Evolutionary conservation across 805 yeast species (phyloP), one percentile per base, ranked within the genome.

Genomic region (Cyberlindnera meyerae): DNA sequence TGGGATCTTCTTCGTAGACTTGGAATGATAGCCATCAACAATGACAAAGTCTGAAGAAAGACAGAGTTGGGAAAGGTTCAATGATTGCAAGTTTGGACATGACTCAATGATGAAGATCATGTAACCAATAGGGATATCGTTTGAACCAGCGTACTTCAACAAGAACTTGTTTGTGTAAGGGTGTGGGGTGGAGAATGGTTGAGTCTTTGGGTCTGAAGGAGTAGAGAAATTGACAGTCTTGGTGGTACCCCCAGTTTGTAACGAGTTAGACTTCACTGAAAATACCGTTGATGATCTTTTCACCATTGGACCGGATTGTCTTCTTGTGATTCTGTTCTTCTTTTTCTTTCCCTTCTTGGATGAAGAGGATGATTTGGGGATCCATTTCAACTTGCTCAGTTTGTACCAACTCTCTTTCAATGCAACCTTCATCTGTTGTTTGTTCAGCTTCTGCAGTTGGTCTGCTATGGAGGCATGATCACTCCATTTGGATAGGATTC

Each of bases 61-160:
- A 1, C 82, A 71, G 7, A 86, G 48, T 32, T 71, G 70, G 5
- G 77, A 77, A n/a, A 87, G 56, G 48, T 87, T 69, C 17, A 87
- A 47, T 4, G 60, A 48, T 12, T 54, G 59, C 25, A 87, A 48
- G 46, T 82, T 79, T 11, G 76, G 76, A 52, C 96, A 88, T 24
- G 74, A 61, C n/a, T 70, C 70, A 26, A 87, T 52, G 25, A 86
- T 51, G 54, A 84, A 94, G 11, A 87, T 52, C 8, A 88, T 51
- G 44, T 77, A 75, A 0, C 96, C 96, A 20, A 81, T 61, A 1
- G 96, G 96, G 6, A 87, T 54, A 55, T 87, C 96, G 47, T 72
- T 76, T n/a, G 80, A 70, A 15, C 72, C 65, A 4, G 85, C 68
- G 57, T 82, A 82, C 55, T 75, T 80, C 36, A 68, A 50, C 25